phyloP scores from a whole-genome alignment of 2,329 filamentous ascomycete species.

The Cladobotryum protrusum region DNA sequence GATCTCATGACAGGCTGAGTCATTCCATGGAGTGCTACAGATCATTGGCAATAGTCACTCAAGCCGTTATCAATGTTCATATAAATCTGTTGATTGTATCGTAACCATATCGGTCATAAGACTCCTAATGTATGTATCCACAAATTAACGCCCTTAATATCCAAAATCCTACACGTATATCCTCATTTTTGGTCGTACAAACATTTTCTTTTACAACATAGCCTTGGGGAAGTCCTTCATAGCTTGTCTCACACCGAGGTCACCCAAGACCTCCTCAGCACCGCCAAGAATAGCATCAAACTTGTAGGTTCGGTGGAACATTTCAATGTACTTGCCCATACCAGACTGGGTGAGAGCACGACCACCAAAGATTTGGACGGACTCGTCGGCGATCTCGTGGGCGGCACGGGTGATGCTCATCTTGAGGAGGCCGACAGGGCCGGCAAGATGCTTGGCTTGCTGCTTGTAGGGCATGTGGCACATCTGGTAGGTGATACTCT shows the following conservation, averaged over 20 bases:
- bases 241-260: conserved; percentile 77
- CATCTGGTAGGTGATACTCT: conserved; percentile 84
- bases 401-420: conserved; percentile 69
- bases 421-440: conserved; percentile 78
- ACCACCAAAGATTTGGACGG: conserved; percentile 81
- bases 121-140: too few relatives aligned
- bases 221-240: conserved; percentile 80
- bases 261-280: conserved; percentile 74
- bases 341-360: conserved; percentile 72
- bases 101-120: too few relatives aligned
- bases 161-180: too few relatives aligned
- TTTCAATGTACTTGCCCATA: conserved; percentile 77
- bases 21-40: too few relatives aligned
- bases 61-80: too few relatives aligned
- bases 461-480: conserved; percentile 73
- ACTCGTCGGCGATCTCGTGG: conserved; percentile 77
- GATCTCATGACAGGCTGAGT: too few relatives aligned
- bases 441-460: conserved; percentile 68
- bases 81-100: too few relatives aligned
- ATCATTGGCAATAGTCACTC: too few relatives aligned
- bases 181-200: too few relatives aligned
- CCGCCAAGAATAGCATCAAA: conserved; percentile 74
- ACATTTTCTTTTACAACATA: conserved; percentile 52
- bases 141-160: too few relatives aligned
- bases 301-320: conserved; percentile 80